Conservation (phyloP, 306 rosid species). For the Alnus glutinosa region DNA sequence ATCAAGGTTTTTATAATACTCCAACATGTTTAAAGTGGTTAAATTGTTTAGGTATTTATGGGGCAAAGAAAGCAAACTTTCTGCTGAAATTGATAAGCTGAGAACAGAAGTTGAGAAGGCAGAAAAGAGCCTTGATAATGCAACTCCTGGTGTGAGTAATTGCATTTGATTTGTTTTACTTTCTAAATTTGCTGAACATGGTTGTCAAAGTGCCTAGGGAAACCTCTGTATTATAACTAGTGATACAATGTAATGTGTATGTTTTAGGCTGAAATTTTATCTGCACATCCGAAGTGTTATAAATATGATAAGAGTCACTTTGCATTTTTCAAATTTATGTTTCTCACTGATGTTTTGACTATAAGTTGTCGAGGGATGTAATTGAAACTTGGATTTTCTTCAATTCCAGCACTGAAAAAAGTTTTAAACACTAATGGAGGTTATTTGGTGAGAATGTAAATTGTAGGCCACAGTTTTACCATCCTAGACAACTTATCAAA, state of each 20-base stretch:
- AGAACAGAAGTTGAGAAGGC: conserved; percentile 91
- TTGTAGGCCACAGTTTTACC: not conserved
- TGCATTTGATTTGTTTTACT: conserved; percentile 33
- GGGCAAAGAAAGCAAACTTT: conserved; percentile 71
- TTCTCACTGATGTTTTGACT: not conserved
- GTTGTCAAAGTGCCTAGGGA: conserved; percentile 19
- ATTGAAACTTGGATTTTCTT: not conserved
- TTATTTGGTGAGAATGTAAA: not conserved
- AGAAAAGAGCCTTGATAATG: conserved; percentile 94
- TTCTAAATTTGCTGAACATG: conserved; percentile 22
- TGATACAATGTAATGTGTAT: not conserved
- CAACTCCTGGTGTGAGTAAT: conserved; percentile 95
- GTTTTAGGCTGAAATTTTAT: not conserved
- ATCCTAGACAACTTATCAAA: no score
- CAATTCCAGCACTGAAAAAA: not conserved
- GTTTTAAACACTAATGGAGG: not conserved
- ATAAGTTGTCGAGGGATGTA: not conserved
- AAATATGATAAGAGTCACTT: not conserved
- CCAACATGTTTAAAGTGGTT: conserved; percentile 17
- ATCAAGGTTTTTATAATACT: not conserved
- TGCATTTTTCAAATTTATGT: not conserved
- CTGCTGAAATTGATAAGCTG: conserved; percentile 87
- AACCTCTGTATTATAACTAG: not conserved
- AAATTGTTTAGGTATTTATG: conserved; percentile 64
- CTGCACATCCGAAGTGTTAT: not conserved